These are phyloP conservation scores for Caloboletus inedulis DNA, from an alignment of 1,284 basidiomycete species.

Conservation along the genomic window DNA sequence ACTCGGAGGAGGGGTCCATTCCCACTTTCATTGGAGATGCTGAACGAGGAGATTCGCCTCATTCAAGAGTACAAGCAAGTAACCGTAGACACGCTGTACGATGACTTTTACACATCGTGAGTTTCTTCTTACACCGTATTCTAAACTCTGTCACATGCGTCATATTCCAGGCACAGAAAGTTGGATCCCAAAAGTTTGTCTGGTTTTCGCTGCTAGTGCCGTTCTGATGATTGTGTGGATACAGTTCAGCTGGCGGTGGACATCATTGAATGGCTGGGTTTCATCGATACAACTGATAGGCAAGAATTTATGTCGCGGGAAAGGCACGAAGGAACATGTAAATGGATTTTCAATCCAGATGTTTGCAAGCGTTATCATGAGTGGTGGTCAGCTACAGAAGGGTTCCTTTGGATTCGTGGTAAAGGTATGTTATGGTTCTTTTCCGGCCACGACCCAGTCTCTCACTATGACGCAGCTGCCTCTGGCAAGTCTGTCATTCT, in stretches of 20 bases:
- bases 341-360: slow-evolving; percentile 23
- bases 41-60: slow-evolving; percentile 23
- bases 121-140: not conserved
- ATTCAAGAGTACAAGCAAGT: slow-evolving; percentile 24
- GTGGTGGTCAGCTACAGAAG: slow-evolving; percentile 20
- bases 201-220: not conserved
- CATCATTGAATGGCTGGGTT: slow-evolving; percentile 26
- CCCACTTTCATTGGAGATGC: slow-evolving; percentile 21
- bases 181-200: slow-evolving; percentile 27
- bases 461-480: slow-evolving; percentile 18
- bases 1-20: slow-evolving; percentile 18
- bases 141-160: not conserved
- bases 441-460: not conserved
- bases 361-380: slow-evolving; percentile 24
- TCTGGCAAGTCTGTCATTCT: slow-evolving; percentile 27
- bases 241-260: slow-evolving; percentile 24
- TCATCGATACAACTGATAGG: slow-evolving; percentile 24
- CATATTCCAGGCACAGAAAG: slow-evolving; percentile 16
- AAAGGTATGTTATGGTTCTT: slow-evolving; percentile 12
- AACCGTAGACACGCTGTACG: slow-evolving; percentile 17
- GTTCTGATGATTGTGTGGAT: slow-evolving; percentile 6
- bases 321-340: slow-evolving; percentile 24
- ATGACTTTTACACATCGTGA: slow-evolving; percentile 25
- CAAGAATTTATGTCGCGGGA: slow-evolving; percentile 29
- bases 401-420: slow-evolving; percentile 30